A percentile compares a stretch with the other conserved stretches of the same genome.
Conservation (phyloP, 2,329 filamentous ascomycete genomes). For the Talaromyces sp. region DNA sequence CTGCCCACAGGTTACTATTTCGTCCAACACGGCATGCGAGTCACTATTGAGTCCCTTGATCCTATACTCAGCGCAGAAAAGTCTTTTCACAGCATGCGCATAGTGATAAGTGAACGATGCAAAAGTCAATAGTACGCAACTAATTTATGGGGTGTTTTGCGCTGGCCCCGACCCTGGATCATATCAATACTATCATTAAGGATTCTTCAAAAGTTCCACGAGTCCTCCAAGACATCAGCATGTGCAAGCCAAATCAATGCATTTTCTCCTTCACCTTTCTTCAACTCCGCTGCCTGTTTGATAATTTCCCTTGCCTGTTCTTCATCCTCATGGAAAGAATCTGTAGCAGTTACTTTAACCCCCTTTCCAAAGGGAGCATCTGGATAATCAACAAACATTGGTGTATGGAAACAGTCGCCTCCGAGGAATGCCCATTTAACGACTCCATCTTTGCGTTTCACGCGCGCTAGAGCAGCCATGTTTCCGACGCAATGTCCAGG, state of each 20-base stretch:
- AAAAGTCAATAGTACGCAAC: no score
- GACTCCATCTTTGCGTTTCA: constrained; percentile 5
- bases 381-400: constrained; percentile 8
- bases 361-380: constrained; percentile 16
- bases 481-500: constrained; percentile 42
- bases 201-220: constrained; percentile 11
- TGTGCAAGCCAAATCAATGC: constrained; percentile 14
- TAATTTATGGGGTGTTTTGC: no score
- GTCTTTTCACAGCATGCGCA: no score
- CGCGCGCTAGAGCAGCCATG: constrained; percentile 37
- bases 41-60: no score
- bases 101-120: no score
- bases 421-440: constrained; percentile 15
- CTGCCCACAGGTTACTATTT: no score
- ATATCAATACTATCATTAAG: neutral
- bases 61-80: no score
- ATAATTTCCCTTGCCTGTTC: constrained; percentile 11
- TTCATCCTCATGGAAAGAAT: constrained; percentile 12
- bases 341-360: constrained; percentile 9
- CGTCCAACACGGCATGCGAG: no score
- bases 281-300: constrained; percentile 8
- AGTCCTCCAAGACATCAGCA: constrained; percentile 1
- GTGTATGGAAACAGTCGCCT: constrained; percentile 11
- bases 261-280: constrained; percentile 6
- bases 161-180: neutral